Percentiles rank a stretch among this genome's conserved stretches.
Conservation (phyloP, 148 eudicot genomes). For the Amaranthus palmeri region DNA sequence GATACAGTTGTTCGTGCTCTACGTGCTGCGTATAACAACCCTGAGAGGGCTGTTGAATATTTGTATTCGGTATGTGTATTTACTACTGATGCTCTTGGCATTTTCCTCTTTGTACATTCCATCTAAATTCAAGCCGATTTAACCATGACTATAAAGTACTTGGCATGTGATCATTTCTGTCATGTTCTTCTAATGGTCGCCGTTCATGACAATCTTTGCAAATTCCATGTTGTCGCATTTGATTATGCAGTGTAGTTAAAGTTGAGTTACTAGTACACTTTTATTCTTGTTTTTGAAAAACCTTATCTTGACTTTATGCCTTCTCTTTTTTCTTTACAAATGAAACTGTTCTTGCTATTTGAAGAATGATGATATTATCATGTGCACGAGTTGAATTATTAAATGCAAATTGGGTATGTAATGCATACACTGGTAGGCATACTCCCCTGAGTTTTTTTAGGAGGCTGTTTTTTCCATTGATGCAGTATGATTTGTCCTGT, state of each 20-base stretch:
- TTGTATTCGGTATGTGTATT: slow-evolving; percentile 60
- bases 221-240: neutral
- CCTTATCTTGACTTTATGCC: neutral
- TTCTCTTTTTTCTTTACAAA: too few species aligned
- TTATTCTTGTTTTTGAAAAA: neutral
- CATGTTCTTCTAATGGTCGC: neutral
- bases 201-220: neutral
- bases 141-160: neutral
- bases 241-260: neutral
- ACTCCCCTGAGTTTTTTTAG: neutral
- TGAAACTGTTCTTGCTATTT: too few species aligned
- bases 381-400: too few species aligned
- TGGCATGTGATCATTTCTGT: neutral
- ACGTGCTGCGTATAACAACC: slow-evolving; percentile 87
- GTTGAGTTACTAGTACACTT: neutral
- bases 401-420: too few species aligned
- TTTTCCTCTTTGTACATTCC: neutral
- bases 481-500: neutral
- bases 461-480: neutral
- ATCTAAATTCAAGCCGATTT: neutral
- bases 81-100: neutral
- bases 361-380: too few species aligned
- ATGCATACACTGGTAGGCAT: too few species aligned
- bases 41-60: slow-evolving; percentile 93
- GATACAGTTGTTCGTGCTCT: slow-evolving; percentile 79